Conservation (phyloP, 441 rosid genomes). For the Theobroma grandiflorum region DNA sequence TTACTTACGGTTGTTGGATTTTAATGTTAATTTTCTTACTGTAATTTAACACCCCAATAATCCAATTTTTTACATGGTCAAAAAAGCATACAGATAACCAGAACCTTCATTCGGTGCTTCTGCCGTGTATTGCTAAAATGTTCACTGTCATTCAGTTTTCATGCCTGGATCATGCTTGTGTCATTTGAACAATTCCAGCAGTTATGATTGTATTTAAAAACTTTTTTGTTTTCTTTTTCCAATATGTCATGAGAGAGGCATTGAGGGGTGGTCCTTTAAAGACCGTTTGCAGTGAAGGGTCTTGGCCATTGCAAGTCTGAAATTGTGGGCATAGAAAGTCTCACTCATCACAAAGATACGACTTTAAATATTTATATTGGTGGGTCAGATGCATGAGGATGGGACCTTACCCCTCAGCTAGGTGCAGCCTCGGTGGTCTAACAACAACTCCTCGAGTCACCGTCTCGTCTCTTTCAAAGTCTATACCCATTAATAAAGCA, state of each 20-base stretch:
- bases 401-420: slow-evolving; percentile 4
- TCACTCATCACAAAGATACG: not conserved
- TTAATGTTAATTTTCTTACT: not conserved
- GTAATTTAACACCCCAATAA: too few species aligned
- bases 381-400: slow-evolving; percentile 19
- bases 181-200: slow-evolving; percentile 8
- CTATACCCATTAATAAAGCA: slow-evolving; percentile 3
- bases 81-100: not conserved
- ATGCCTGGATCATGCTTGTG: slow-evolving; percentile 9
- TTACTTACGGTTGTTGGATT: not conserved
- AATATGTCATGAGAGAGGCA: not conserved
- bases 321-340: slow-evolving; percentile 12
- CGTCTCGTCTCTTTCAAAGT: slow-evolving; percentile 28
- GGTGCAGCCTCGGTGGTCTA: slow-evolving; percentile 24
- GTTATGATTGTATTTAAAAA: not conserved
- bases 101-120: not conserved
- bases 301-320: slow-evolving; percentile 17
- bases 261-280: not conserved
- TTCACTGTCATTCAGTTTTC: not conserved
- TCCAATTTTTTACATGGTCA: not conserved
- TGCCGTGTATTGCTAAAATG: not conserved
- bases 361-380: slow-evolving; percentile 12
- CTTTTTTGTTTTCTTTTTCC: not conserved
- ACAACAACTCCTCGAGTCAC: slow-evolving; percentile 21
- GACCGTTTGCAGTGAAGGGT: slow-evolving; percentile 10